Percentiles rank a stretch among this genome's conserved stretches.
phyloP scores from a whole-genome alignment of 1,139 yeast genomes.

The Saccharomyces pastorianus region DNA sequence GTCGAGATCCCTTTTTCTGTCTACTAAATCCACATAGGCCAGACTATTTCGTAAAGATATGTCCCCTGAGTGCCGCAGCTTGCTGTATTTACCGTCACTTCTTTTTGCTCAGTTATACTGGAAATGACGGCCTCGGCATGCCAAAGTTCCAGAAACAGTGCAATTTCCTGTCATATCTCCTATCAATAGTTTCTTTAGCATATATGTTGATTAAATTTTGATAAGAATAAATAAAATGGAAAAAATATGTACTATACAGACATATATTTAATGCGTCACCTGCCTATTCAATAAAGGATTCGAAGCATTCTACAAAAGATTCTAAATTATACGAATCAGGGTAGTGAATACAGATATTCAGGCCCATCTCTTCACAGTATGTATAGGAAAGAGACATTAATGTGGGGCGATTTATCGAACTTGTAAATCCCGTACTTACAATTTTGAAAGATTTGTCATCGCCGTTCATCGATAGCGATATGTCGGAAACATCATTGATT shows the following conservation, averaged over 20 bases:
- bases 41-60: too few relatives aligned
- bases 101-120: neutral
- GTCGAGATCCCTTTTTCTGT: neutral
- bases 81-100: neutral
- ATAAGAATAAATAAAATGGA: neutral
- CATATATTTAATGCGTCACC: neutral
- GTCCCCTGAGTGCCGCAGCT: neutral
- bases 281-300: constrained; percentile 18
- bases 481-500: constrained; percentile 23
- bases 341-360: constrained; percentile 26
- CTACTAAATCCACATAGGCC: neutral
- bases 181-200: neutral
- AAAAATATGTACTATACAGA: neutral
- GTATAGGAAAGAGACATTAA: constrained; percentile 26
- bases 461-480: constrained; percentile 6
- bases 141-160: neutral
- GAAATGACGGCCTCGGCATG: neutral
- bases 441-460: constrained; percentile 11
- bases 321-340: constrained; percentile 26
- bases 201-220: neutral
- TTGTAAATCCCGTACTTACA: constrained; percentile 21
- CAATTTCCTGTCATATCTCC: neutral
- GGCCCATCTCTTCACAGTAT: constrained; percentile 18
- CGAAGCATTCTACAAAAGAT: constrained; percentile 25
- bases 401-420: constrained; percentile 17